Evolutionary conservation across 2,329 filamentous ascomycete species (phyloP), one percentile per base, ranked within the genome.

Genomic region (Pezicula radicicola): DNA sequence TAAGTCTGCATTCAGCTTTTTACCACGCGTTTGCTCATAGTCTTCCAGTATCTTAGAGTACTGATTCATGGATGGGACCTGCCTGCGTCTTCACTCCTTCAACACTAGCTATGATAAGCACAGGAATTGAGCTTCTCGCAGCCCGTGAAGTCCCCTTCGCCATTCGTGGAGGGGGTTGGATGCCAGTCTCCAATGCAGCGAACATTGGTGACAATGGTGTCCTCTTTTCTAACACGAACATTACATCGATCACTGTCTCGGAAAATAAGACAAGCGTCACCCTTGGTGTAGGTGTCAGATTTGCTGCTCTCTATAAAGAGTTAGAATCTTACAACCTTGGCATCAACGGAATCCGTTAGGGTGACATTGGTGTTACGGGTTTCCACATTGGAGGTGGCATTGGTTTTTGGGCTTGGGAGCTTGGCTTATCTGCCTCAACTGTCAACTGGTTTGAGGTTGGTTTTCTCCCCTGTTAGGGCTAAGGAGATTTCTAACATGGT

Each of bases 61-160:
- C 37, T 25, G 39, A 21, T 21, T 35, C 39, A 4, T 49, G 48
- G 48, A 27, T 27, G n/a, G 39, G 48, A 15, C 37, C 45, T 6
- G 9, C 36, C 16, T 52, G 35, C 28, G 18, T 48, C 37, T 52
- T 48, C 39, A 36, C 13, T 21, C 50, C 45, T 28, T 48, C 27
- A 27, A 27, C 27, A 10, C 21, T 39, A 30, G n/a, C 36, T 15
- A 49, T 49, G 37, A 27, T 49, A 10, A 40, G 36, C 9, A 12
- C 13, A 6, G 47, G 36, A 8, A 30, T 49, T 7, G 13, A 33
- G 25, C 7, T 36, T 16, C n/a, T 49, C n/a, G 30, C 48, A 10
- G 37, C 48, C 16, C 48, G 48, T 18, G 10, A 42, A 35, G 48
- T 49, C 13, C 48, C 27, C 1, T 49, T 49, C 35, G 36, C 48